Evolutionary conservation across 805 yeast species (phyloP), one percentile per base, ranked within the genome.

Genomic region (Hanseniaspora clermontiae): DNA sequence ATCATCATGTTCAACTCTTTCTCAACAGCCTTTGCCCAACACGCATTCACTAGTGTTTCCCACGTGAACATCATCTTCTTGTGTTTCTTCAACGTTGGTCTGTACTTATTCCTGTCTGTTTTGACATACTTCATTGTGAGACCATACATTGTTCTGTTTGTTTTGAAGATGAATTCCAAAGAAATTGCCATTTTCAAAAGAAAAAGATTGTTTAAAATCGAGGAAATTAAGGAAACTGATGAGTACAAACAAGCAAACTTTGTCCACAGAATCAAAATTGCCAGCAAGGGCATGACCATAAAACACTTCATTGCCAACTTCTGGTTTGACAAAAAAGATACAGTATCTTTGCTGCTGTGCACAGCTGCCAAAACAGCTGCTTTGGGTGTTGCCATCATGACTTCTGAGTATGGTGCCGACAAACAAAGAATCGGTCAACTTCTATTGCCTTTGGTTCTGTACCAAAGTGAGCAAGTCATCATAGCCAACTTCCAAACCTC

Each of bases 291-390:
- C 9, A 37, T 38, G 14, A 29, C 45, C 20, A 5, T 39, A 3
- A 53, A 39, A 9, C 51, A 43, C 74, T 55, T 91, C 91, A 1
- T 53, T 24, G 46, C 57, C 2, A 32, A 32, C 27, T 87, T 85
- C 63, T 84, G 83, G 68, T 84, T 84, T 68, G 74, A 75, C 62
- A 78, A 82, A 61, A 68, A 72, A 52, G 95, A 89, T 64, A 79
- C 95, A 0, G 86, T 87, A 38, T 76, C 90, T 12, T 77, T 89
- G 51, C 77, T 88, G 84, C 75, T 87, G 58, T 87, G 95, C 68
- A 95, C 95, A 11, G 91, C 95, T 5, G 95, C 96, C 1, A 89
- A 88, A 68, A 88, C 96, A 0, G 96, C 95, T 0, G 96, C 96
- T 0, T 72, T 88, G 52, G 96, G 96, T 39, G 95, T 88, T 4